A percentile compares a stretch with the other conserved stretches of the same genome.
phyloP scores from a whole-genome alignment of 2,329 filamentous ascomycete species.

The Cercospora zeina region DNA sequence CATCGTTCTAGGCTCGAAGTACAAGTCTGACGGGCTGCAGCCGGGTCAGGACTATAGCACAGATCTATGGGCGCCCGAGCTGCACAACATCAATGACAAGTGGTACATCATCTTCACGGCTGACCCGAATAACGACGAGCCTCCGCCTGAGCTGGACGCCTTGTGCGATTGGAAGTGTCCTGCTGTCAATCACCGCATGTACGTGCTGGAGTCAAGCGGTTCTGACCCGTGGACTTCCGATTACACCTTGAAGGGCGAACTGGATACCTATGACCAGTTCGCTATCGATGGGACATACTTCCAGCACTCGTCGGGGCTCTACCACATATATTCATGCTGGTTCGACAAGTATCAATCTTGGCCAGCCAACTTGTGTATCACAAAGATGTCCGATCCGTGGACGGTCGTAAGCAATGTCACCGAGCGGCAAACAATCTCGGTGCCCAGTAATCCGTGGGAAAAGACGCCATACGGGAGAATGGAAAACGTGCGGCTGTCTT shows the following conservation, averaged over 20 bases:
- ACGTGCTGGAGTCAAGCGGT: constrained; percentile 48
- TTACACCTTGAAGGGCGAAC: constrained; percentile 49
- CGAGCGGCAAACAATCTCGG: constrained; percentile 51
- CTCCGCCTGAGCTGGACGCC: constrained; percentile 52
- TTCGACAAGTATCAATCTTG: constrained; percentile 50
- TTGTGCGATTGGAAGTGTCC: constrained; percentile 51
- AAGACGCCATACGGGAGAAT: constrained; percentile 54
- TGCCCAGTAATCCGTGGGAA: constrained; percentile 53
- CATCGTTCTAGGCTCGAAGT: not conserved
- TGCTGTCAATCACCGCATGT: constrained; percentile 56
- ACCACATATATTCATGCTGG: constrained; percentile 48
- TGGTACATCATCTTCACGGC: constrained; percentile 58
- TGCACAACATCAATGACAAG: constrained; percentile 49
- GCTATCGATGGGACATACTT: constrained; percentile 58
- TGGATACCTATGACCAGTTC: constrained; percentile 56
- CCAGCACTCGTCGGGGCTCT: constrained; percentile 44
- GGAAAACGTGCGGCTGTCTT: constrained; percentile 49
- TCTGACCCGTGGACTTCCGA: constrained; percentile 49
- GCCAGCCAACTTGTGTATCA: constrained; percentile 56
- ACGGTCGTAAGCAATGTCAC: constrained; percentile 50
- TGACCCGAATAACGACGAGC: constrained; percentile 50
- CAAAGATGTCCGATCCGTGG: constrained; percentile 52
- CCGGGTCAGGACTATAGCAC: constrained; percentile 49
- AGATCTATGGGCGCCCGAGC: constrained; percentile 54
- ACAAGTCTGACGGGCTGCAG: constrained; percentile 12